A percentile compares a stretch with the other conserved stretches of the same genome.
These are phyloP conservation scores for Chenopodium album DNA, from an alignment of 148 eudicot genomes.

Conservation along the genomic window DNA sequence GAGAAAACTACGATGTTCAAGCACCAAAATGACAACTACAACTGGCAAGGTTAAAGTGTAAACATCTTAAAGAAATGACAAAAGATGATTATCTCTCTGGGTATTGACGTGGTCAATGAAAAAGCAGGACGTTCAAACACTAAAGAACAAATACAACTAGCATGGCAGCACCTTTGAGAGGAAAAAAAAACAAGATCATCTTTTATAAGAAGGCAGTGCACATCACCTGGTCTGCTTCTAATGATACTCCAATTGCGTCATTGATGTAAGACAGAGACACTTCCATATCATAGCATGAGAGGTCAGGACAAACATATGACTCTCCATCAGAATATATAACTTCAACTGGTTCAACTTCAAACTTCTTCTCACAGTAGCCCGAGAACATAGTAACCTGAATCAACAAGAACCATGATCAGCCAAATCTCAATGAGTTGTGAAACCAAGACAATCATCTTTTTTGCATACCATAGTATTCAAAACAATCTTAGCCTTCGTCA, in stretches of 20 bases:
- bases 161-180: background rate
- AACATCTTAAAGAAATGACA: background rate
- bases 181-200: background rate
- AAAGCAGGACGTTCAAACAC: background rate
- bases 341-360: conserved; percentile 94
- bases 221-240: conserved; percentile 72
- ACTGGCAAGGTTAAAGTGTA: background rate
- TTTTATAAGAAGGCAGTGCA: background rate
- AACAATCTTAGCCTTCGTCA: conserved; percentile 90
- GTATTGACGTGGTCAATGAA: background rate
- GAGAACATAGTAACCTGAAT: conserved; percentile 92
- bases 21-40: conserved; percentile 7
- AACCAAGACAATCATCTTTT: background rate
- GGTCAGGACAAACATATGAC: conserved; percentile 68
- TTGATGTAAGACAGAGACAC: conserved; percentile 77
- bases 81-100: background rate
- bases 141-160: background rate
- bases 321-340: conserved; percentile 69
- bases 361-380: conserved; percentile 67
- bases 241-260: conserved; percentile 62
- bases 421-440: conserved; percentile 16
- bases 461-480: conserved; percentile 79
- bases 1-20: background rate
- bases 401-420: conserved; percentile 18
- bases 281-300: conserved; percentile 70